Evolutionary conservation across 257 asterid species (phyloP), one percentile per base, ranked within the genome.

Genomic region (Verbena officinalis): DNA sequence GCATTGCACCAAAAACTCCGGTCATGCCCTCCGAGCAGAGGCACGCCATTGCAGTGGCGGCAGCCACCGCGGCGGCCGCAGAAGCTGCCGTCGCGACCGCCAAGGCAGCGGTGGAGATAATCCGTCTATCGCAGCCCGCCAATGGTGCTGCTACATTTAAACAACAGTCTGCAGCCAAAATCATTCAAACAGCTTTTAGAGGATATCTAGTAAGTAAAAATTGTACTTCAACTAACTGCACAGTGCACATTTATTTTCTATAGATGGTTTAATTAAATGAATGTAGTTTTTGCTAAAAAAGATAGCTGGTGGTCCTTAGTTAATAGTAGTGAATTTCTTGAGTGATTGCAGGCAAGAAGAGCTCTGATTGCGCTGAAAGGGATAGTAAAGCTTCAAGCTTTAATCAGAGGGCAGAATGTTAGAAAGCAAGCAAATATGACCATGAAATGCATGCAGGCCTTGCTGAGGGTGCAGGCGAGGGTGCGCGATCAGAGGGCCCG

Each of bases 331-430:
- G 33, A 27, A 5, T 17, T 16, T 52, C 14, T 43, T 46, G 52
- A 17, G 20, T 50, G 4, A 20, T 15, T 70, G 75, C 64, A 92
- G 98, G 95, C 96, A 3, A 87, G 90, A 78, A 90, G 92, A 63
- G 98, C 98, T 27, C 78, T 87, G n/a, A 74, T 74, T 27, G 98
- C 97, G 9, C 88, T 93, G 6, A 84, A 84, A 69, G 98, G 98
- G 67, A 82, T 93, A 30, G 97, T 93, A 70, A 90, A 84, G 68
- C 94, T 93, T 43, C 98, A 93, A 75, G 98, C 98, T 15, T 62
- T 93, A 17, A 80, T 93, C 62, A 80, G 98, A 74, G 98, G 98
- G 52, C 98, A 93, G 77, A 90, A 84, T 22, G 97, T 90, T 5
- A 49, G 98, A 53, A 90, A 83, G 67, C 97, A 93, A 73, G 97